Evolutionary conservation across 2,329 filamentous ascomycete genomes (phyloP).

Genomic region (Talaromyces atroroseus): DNA sequence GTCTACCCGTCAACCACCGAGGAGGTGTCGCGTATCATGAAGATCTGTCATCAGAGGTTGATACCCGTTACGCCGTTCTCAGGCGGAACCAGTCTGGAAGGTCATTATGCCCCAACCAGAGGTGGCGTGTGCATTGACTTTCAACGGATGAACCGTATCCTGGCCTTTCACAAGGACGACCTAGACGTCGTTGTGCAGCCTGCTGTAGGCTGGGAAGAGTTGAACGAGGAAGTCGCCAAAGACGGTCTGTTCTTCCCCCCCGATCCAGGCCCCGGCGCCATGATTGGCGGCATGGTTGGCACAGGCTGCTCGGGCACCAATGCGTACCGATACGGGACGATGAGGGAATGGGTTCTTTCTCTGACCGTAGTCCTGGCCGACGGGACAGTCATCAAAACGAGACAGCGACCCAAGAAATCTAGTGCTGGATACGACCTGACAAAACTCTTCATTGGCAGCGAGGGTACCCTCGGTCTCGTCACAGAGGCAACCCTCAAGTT

Average conservation of each 20-base stretch:
- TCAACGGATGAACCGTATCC: slow-evolving; percentile 73
- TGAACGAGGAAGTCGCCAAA: slow-evolving; percentile 71
- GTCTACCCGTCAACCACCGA: slow-evolving; percentile 73
- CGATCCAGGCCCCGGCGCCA: slow-evolving; percentile 82
- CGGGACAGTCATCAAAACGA: slow-evolving; percentile 82
- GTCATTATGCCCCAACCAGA: slow-evolving; percentile 76
- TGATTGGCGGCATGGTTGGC: slow-evolving; percentile 70
- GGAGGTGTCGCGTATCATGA: slow-evolving; percentile 81
- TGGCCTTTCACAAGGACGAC: slow-evolving; percentile 71
- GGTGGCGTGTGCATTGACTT: slow-evolving; percentile 86
- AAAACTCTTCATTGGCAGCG: slow-evolving; percentile 80
- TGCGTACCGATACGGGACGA: slow-evolving; percentile 86
- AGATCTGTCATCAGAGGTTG: slow-evolving; percentile 70
- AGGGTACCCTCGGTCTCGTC: slow-evolving; percentile 85
- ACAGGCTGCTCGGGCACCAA: slow-evolving; percentile 66
- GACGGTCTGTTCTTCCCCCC: slow-evolving; percentile 85
- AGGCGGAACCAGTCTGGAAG: slow-evolving; percentile 83
- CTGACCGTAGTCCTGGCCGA: slow-evolving; percentile 86
- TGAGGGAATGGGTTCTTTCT: slow-evolving; percentile 87
- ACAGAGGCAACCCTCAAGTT: slow-evolving; percentile 88
- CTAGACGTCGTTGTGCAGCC: slow-evolving; percentile 72
- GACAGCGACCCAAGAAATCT: slow-evolving; percentile 81
- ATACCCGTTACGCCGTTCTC: slow-evolving; percentile 86
- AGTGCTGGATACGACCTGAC: slow-evolving; percentile 90
- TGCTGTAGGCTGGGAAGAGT: slow-evolving; percentile 76